Percentiles rank a stretch among this genome's conserved stretches.
Conservation (phyloP, 2,329 filamentous ascomycete species). For the Colletotrichum orchidophilum region DNA sequence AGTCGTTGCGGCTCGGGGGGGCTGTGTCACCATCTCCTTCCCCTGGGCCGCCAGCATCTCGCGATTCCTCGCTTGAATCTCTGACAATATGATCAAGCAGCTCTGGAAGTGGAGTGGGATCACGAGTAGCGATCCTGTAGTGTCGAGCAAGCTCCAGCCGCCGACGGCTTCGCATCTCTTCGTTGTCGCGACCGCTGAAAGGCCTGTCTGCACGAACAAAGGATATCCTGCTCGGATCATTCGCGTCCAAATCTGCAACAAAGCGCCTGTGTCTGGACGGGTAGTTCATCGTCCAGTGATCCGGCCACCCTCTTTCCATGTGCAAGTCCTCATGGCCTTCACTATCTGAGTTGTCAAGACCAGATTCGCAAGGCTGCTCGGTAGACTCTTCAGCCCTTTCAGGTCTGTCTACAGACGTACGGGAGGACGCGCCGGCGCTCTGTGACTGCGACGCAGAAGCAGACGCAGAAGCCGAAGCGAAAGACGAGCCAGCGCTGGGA, state of each 20-base stretch:
- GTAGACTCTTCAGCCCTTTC: constrained; percentile 47
- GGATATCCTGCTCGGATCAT: constrained; percentile 26
- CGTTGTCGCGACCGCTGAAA: not conserved
- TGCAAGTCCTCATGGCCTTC: constrained; percentile 48
- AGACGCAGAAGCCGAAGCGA: constrained; percentile 70
- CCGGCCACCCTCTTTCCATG: constrained; percentile 15
- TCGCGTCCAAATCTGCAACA: constrained; percentile 24
- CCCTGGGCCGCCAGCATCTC: constrained; percentile 4
- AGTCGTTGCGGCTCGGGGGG: constrained; percentile 26
- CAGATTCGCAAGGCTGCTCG: constrained; percentile 60
- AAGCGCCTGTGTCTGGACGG: constrained; percentile 33
- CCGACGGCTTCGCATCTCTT: constrained; percentile 25
- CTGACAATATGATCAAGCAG: constrained; percentile 15
- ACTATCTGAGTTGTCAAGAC: constrained; percentile 64
- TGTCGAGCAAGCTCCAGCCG: constrained; percentile 25
- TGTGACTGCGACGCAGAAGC: constrained; percentile 50
- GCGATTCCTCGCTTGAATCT: constrained; percentile 20
- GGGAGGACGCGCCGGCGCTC: constrained; percentile 54
- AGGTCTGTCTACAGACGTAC: constrained; percentile 55
- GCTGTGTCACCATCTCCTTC: constrained; percentile 24
- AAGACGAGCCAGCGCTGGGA: constrained; percentile 84
- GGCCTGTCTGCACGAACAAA: constrained; percentile 7
- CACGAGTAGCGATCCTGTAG: constrained; percentile 15
- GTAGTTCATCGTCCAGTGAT: constrained; percentile 32
- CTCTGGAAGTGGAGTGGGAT: constrained; percentile 18